A percentile compares a stretch with the other conserved stretches of the same genome.
Conservation (phyloP, 305 asterid species). For the Withania somnifera region DNA sequence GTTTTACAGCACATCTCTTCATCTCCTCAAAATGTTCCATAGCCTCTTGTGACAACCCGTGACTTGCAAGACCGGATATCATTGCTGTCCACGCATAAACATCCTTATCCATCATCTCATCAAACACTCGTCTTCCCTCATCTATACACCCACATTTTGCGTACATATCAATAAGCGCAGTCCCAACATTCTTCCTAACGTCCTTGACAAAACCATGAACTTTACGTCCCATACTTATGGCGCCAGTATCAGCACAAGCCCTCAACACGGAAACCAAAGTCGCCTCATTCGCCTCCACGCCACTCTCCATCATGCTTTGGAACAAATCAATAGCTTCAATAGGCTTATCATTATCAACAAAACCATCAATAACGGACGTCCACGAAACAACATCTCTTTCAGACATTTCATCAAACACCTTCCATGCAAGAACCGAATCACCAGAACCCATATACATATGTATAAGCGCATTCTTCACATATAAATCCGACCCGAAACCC, state of each 20-base stretch:
- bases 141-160: constrained; percentile 19
- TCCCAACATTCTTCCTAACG: constrained; percentile 10
- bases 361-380: constrained; percentile 22
- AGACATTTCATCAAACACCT: constrained; percentile 19
- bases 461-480: constrained; percentile 11
- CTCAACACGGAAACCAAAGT: constrained; percentile 14
- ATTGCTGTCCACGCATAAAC: constrained; percentile 19
- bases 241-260: constrained; percentile 19
- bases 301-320: constrained; percentile 10
- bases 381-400: constrained; percentile 23
- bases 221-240: constrained; percentile 7
- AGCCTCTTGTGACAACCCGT: constrained; percentile 10
- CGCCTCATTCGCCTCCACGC: constrained; percentile 9
- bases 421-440: neutral
- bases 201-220: constrained; percentile 10
- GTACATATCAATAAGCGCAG: constrained; percentile 22
- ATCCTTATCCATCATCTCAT: constrained; percentile 10
- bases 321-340: constrained; percentile 15
- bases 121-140: constrained; percentile 3
- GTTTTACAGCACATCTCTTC: constrained; percentile 6
- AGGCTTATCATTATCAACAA: constrained; percentile 14
- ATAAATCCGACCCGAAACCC: constrained; percentile 3
- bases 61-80: constrained; percentile 16
- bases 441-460: constrained; percentile 13
- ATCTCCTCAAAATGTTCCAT: constrained; percentile 9